Percentiles rank a stretch among this genome's conserved stretches.
Evolutionary conservation across 371 early-diverging fungal genomes (phyloP).

Genomic region (Smittium culicis): DNA sequence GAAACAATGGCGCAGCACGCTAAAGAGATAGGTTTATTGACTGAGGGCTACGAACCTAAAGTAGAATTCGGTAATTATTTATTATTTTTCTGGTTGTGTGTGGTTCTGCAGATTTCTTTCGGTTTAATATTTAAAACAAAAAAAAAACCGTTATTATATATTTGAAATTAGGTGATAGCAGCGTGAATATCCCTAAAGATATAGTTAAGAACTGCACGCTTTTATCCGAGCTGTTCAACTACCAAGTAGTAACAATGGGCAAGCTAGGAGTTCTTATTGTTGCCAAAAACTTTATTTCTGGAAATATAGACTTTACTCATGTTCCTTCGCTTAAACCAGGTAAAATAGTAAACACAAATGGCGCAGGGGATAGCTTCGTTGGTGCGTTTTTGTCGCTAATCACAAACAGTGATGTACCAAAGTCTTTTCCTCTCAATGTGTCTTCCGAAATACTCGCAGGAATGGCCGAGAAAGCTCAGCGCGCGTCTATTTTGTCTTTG

Average conservation of each 20-base stretch:
- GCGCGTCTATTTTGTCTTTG: conserved; percentile 36
- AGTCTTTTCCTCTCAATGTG: background rate
- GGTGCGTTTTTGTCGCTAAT: conserved; percentile 26
- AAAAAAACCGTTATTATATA: no score
- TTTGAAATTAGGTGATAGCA: no score
- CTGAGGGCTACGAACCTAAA: conserved; percentile 6
- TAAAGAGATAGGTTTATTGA: conserved; percentile 10
- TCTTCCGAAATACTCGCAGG: conserved; percentile 18
- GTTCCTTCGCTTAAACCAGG: conserved; percentile 13
- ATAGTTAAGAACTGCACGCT: background rate
- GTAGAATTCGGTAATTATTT: conserved; percentile 17
- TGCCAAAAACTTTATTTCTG: conserved; percentile 16
- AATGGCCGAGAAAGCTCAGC: conserved; percentile 35
- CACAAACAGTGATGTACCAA: conserved; percentile 9
- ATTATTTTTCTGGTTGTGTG: no score
- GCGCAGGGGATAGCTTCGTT: conserved; percentile 28
- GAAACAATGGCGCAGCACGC: conserved; percentile 43
- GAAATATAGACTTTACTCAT: conserved; percentile 16
- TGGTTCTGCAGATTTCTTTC: no score
- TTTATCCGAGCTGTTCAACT: conserved; percentile 11
- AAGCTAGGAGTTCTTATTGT: conserved; percentile 36
- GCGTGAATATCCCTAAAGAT: background rate
- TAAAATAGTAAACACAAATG: conserved; percentile 24
- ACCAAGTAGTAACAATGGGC: conserved; percentile 40
- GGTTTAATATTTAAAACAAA: no score